A percentile compares a stretch with the other conserved stretches of the same genome.
These are phyloP conservation scores for Tieghemiomyces parasiticus DNA, from an alignment of 192 early-diverging fungal genomes.

Conservation along the genomic window DNA sequence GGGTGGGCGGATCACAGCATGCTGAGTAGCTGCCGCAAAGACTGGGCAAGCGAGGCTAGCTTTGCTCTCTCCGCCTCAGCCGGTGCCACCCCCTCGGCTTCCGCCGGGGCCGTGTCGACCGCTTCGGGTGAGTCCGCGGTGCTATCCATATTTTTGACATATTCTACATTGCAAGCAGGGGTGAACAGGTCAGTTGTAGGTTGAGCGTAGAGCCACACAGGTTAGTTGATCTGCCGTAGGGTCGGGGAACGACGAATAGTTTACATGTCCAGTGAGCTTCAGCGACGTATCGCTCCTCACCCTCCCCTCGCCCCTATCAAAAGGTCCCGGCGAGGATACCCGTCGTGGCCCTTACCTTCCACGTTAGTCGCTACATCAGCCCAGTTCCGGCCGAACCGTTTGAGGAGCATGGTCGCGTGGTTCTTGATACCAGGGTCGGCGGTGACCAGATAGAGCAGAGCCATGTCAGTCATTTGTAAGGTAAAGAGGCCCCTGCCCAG, in stretches of 20 bases:
- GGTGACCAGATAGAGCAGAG: conserved; percentile 44
- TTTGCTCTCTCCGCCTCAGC: too few relatives aligned
- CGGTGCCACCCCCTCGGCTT: too few relatives aligned
- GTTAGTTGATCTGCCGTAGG: neutral
- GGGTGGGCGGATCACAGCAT: too few relatives aligned
- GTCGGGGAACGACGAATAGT: neutral
- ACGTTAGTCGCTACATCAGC: neutral
- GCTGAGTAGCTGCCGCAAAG: too few relatives aligned
- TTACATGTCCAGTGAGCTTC: neutral
- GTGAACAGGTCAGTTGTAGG: neutral
- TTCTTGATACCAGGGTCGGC: conserved; percentile 20
- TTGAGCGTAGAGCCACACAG: neutral
- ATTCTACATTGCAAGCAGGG: neutral
- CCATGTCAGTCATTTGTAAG: conserved; percentile 54
- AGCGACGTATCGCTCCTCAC: neutral
- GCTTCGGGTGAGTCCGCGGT: too few relatives aligned
- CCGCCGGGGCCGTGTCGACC: too few relatives aligned
- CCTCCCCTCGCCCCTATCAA: too few relatives aligned
- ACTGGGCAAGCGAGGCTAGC: too few relatives aligned
- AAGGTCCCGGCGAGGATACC: too few relatives aligned
- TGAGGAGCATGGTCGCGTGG: neutral
- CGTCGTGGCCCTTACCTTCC: neutral
- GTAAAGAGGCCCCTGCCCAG: conserved; percentile 72
- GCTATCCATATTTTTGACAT: too few relatives aligned
- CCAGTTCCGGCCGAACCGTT: neutral